Base-by-base conservation (phyloP, 345 rosid genomes). In the Hibiscus trionum region DNA sequence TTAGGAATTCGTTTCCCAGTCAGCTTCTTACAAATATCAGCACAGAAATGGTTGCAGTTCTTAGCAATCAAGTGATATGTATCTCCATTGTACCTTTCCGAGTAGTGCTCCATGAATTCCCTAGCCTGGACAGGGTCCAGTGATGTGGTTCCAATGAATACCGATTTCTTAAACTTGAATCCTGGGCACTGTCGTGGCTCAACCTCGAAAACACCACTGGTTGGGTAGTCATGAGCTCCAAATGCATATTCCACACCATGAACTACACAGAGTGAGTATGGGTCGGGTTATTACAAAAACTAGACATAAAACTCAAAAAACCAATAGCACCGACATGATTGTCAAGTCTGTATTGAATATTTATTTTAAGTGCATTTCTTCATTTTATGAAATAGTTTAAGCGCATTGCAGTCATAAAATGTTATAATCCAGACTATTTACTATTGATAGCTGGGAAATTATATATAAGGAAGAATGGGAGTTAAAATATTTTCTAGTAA, bases 1-100 rank as follows among this genome's bases (percentile, higher is more conserved):
- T 89, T 92, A 0, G 99, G 97, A 73, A 90, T 89, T 46, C 65
- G 75, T 59, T 90, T 95, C 8, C 97, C 93, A 0, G 97, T 92
- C 69, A 92, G 88, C 80, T 83, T 88, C 83, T 84, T 75, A 75
- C 96, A 92, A 69, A 80, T 82, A 74, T 95, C 97, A 56, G 85
- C 84, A 73, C 96, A 92, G 85, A 92, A 95, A 80, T 92, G 99
- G 85, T 95, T 95, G 84, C 99, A 95, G 73, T 95, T 92, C 91
- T 89, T 92, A 24, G 75, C 85, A 37, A 95, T 92, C 87, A 95
- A 82, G 88, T 92, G 97, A 80, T 92, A 95, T 52, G 87, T 71
- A 74, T 95, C 96, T n/a, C 99, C 99, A 46, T 87, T 82, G 83
- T 88, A 95, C 82, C 81, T 84, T 17, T 86, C 84, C 27, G 98